Evolutionary conservation across 257 asterid genomes (phyloP).

Genomic region (Cynanchum wilfordii): DNA sequence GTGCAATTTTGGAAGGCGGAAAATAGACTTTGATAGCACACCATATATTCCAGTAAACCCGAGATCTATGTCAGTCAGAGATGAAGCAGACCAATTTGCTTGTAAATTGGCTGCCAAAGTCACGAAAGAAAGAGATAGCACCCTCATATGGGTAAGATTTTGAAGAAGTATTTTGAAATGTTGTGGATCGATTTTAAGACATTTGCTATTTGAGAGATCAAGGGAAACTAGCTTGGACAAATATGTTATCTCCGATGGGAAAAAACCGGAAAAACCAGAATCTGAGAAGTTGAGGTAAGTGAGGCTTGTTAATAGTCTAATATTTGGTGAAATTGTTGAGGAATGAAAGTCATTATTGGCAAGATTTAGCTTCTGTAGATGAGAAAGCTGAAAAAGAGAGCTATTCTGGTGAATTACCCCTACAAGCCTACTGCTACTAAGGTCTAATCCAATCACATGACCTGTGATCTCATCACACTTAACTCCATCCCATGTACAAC

Average conservation of each 20-base stretch:
- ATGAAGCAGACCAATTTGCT: background rate
- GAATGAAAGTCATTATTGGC: background rate
- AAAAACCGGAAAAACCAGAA: background rate
- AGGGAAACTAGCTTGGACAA: background rate
- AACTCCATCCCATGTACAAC: constrained; percentile 2
- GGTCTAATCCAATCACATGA: background rate
- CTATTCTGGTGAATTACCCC: constrained; percentile 7
- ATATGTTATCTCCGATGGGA: background rate
- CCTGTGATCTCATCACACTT: background rate
- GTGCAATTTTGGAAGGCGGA: background rate
- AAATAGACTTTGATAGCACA: background rate
- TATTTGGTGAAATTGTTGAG: no score
- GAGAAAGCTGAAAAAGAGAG: constrained; percentile 12
- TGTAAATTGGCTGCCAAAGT: background rate
- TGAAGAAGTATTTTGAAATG: background rate
- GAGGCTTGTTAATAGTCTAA: no score
- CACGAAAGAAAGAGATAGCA: rapidly evolving
- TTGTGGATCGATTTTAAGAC: background rate
- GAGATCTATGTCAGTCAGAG: background rate
- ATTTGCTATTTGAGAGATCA: background rate
- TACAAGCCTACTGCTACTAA: constrained; percentile 1
- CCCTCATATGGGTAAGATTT: no score
- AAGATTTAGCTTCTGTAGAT: constrained; percentile 3
- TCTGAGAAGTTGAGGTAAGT: background rate
- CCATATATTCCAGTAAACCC: background rate